phyloP scores from a whole-genome alignment of 768 basidiomycete species.

The Lactarius trivialis region DNA sequence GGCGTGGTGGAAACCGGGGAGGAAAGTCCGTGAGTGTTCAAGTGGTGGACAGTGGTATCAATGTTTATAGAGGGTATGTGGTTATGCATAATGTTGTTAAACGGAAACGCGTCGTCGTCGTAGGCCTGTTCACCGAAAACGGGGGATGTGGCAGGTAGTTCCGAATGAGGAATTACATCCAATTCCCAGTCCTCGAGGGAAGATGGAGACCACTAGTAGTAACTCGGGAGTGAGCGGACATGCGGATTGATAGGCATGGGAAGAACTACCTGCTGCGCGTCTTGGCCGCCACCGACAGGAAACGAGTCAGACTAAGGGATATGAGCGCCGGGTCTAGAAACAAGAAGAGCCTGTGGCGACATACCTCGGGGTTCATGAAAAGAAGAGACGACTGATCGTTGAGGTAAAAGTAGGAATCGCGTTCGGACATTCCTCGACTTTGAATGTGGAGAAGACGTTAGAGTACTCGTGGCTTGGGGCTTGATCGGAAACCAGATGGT shows the following conservation, averaged over 20 bases:
- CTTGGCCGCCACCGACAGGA: conserved; percentile 6
- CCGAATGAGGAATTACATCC: not conserved
- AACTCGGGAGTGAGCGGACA: not conserved
- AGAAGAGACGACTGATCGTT: conserved; percentile 1
- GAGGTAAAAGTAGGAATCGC: not conserved
- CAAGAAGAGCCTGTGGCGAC: not conserved
- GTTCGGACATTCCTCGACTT: conserved; percentile 7
- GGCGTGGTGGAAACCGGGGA: conserved; percentile 16
- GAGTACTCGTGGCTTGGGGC: not conserved
- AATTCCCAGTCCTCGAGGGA: not conserved
- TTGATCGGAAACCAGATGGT: conserved; percentile 1
- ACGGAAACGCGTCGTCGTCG: not conserved
- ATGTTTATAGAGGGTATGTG: conserved; percentile 14
- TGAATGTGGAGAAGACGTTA: not conserved
- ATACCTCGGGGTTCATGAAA: conserved; percentile 5
- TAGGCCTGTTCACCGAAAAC: not conserved
- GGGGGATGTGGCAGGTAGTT: not conserved
- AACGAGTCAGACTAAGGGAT: conserved; percentile 7
- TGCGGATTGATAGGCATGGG: not conserved
- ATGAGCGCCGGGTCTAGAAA: conserved; percentile 8
- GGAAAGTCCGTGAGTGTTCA: not conserved
- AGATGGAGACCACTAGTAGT: conserved; percentile 2
- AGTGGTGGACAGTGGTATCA: conserved; percentile 10
- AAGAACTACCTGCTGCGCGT: conserved; percentile 13
- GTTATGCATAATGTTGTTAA: not conserved